Evolutionary conservation across 2,329 filamentous ascomycete species (phyloP).

Genomic region (Amphichorda felina): DNA sequence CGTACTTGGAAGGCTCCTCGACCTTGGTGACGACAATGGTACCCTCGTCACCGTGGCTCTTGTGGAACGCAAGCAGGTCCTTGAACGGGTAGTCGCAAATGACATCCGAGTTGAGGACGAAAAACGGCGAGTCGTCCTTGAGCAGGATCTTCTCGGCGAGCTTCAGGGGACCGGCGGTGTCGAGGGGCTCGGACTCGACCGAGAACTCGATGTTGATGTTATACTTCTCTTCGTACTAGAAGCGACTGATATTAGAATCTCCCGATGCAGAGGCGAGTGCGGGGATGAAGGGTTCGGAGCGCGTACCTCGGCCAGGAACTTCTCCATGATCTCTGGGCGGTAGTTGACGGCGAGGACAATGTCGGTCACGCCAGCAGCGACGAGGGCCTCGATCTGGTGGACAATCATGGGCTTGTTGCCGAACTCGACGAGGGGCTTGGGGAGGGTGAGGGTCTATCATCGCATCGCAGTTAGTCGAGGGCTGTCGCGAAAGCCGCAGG

Average conservation of each 20-base stretch:
- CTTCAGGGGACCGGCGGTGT: constrained; percentile 91
- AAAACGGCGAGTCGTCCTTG: constrained; percentile 92
- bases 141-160: constrained; percentile 83
- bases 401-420: constrained; percentile 99
- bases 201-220: constrained; percentile 96
- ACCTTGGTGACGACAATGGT: constrained; percentile 99
- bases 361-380: constrained; percentile 87
- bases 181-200: constrained; percentile 88
- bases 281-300: neutral
- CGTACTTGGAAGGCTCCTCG: constrained; percentile 97
- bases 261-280: neutral
- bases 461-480: neutral
- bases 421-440: constrained; percentile 96
- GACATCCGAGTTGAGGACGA: constrained; percentile 96
- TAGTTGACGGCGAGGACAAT: constrained; percentile 99
- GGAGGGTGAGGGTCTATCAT: constrained; percentile 79
- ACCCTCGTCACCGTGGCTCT: constrained; percentile 83
- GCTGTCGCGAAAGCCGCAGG: constrained; percentile 5
- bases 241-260: neutral
- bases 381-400: constrained; percentile 92
- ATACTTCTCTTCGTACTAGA: constrained; percentile 81
- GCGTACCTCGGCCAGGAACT: constrained; percentile 72
- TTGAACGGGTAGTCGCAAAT: constrained; percentile 97
- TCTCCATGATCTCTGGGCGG: constrained; percentile 94
- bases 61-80: constrained; percentile 85